These are phyloP conservation scores for Voacanga thouarsii DNA, from an alignment of 257 asterid genomes.

Conservation along the genomic window DNA sequence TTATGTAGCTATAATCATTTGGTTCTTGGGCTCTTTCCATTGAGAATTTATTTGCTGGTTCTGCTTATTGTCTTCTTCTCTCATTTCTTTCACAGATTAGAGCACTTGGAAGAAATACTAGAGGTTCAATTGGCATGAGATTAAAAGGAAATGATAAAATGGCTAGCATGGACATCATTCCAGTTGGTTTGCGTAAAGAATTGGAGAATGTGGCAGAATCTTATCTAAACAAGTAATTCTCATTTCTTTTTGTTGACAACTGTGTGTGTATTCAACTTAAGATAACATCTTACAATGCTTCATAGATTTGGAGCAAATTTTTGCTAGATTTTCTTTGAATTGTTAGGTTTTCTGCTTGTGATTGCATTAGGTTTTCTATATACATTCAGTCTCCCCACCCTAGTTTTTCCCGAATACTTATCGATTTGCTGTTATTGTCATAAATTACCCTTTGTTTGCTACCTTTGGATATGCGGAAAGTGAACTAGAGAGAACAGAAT, in stretches of 20 bases:
- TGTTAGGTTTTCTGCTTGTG: neutral
- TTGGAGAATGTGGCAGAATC: slow-evolving; percentile 41
- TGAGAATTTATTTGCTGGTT: neutral
- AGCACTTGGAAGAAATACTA: slow-evolving; percentile 86
- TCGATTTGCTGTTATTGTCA: neutral
- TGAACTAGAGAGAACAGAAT: too few relatives aligned
- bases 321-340: neutral
- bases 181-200: slow-evolving; percentile 56
- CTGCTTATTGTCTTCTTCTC: slow-evolving; percentile 8
- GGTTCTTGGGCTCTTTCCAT: neutral
- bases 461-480: neutral
- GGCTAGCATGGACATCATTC: slow-evolving; percentile 94
- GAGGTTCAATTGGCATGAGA: slow-evolving; percentile 95
- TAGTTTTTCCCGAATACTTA: neutral
- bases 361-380: neutral
- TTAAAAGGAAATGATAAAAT: slow-evolving; percentile 76
- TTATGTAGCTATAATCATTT: neutral
- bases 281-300: too few relatives aligned
- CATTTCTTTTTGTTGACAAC: neutral
- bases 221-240: slow-evolving; percentile 40
- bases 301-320: neutral
- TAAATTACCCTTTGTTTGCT: neutral
- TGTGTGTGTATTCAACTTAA: neutral
- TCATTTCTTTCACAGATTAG: slow-evolving; percentile 55
- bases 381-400: too few relatives aligned